Base-by-base conservation (phyloP, 2,329 filamentous ascomycete genomes). In the Colletotrichum lupini region DNA sequence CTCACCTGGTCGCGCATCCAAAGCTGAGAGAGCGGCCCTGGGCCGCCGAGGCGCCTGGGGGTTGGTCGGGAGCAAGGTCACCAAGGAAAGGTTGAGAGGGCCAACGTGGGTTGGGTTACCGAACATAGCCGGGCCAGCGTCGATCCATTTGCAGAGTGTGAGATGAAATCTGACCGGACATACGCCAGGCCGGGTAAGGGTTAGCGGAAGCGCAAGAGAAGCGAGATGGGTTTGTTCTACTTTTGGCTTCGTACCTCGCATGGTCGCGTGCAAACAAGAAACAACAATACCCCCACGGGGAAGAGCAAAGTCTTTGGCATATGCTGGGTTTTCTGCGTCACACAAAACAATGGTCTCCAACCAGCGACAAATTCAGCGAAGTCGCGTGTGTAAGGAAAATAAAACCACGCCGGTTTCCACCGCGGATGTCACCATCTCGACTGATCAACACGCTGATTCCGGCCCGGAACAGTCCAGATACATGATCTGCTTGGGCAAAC, bases 341-440 rank as follows among this genome's bases (percentile, higher is more conserved):
- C 53, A 46, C 28, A 57, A 49, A 49, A 2, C 19, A 16, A 26
- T 28, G n/a, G 42, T 30, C 26, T n/a, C 16, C 42, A 52, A 19
- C 66, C 22, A 69, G 60, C 60, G 66, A 73, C 55, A 60, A 61
- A 60, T 69, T 70, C 60, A 59, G 70, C 70, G 70, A 65, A 65
- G 60, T 70, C 60, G 60, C 60, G 67, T 64, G 32, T 22, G 42
- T 49, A 49, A n/a, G 46, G 32, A 46, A 24, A 12, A 7, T 8
- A n/a, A 32, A 68, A 65, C 66, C 55, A 70, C 70, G 60, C 55
- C 67, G 46, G 60, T 70, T 70, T 26, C 70, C 70, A 70, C 67
- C 46, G 55, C 35, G 46, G 14, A 73, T 70, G 70, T 42, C 60
- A 73, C 70, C 60, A 56, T 65, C 59, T 73, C 56, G 56, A 55